Conservation (phyloP, 768 basidiomycete genomes). For the Cystofilobasidium capitatum region DNA sequence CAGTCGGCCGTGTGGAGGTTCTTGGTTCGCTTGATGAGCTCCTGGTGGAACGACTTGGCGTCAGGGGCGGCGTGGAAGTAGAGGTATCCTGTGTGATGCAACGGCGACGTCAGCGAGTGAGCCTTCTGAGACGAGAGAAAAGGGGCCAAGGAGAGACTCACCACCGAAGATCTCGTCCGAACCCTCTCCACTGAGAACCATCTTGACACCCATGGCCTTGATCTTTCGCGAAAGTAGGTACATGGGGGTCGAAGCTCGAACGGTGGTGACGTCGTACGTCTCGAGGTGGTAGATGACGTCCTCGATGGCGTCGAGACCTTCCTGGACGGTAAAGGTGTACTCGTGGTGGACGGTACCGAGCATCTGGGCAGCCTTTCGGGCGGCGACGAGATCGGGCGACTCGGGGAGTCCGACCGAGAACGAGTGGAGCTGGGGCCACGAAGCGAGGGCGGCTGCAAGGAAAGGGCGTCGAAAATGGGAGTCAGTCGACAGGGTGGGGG, state of each 20-base stretch:
- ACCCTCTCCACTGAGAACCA: constrained; percentile 96
- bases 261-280: constrained; percentile 97
- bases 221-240: constrained; percentile 95
- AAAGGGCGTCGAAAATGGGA: background rate
- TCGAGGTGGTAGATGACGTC: constrained; percentile 98
- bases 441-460: constrained; percentile 55
- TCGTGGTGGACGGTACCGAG: constrained; percentile 94
- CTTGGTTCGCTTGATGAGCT: constrained; percentile 87
- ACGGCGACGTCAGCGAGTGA: background rate
- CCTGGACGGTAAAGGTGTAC: constrained; percentile 95
- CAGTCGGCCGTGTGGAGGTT: constrained; percentile 97
- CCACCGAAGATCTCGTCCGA: constrained; percentile 97
- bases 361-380: constrained; percentile 82
- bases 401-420: constrained; percentile 92
- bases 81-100: constrained; percentile 61
- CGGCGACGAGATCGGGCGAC: constrained; percentile 90
- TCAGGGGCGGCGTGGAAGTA: constrained; percentile 99
- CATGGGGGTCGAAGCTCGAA: constrained; percentile 96
- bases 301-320: constrained; percentile 90
- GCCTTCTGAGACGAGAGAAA: background rate
- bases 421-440: constrained; percentile 95
- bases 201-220: constrained; percentile 99
- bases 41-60: constrained; percentile 79
- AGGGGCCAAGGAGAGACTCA: constrained; percentile 35
- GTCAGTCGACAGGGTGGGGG: background rate